These are phyloP conservation scores for Pachyrhizus erosus DNA, from an alignment of 306 rosid genomes.

Conservation along the genomic window DNA sequence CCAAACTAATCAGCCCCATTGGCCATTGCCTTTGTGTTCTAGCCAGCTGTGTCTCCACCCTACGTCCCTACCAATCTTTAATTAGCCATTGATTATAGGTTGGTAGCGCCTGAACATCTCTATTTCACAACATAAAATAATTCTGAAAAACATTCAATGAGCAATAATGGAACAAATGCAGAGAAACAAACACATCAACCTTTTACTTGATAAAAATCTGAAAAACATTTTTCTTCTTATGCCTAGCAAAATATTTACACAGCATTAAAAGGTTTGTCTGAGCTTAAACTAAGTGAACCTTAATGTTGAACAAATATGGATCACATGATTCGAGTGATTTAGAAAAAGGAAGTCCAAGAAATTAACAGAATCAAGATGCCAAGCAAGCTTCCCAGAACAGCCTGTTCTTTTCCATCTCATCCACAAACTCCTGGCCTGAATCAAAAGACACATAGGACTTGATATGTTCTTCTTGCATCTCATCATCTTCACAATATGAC, in stretches of 20 bases:
- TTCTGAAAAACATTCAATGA: not conserved
- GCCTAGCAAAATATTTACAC: not conserved
- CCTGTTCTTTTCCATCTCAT: conserved; percentile 84
- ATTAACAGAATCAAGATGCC: conserved; percentile 61
- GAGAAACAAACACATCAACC: not conserved
- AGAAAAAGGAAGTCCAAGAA: not conserved
- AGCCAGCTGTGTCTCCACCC: not conserved
- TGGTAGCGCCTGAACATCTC: too few relatives aligned
- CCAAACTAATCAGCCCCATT: too few relatives aligned
- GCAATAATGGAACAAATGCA: not conserved
- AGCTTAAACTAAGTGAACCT: not conserved
- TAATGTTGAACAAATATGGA: not conserved
- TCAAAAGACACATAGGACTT: conserved; percentile 63
- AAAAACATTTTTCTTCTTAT: not conserved
- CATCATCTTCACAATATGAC: conserved; percentile 46
- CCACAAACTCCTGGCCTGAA: conserved; percentile 58
- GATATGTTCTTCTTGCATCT: conserved; percentile 40
- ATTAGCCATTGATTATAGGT: too few relatives aligned
- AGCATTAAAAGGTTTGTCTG: not conserved
- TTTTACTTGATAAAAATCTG: not conserved
- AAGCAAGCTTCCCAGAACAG: conserved; percentile 93
- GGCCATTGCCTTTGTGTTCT: not conserved
- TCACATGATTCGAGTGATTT: not conserved
- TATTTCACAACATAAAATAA: not conserved
- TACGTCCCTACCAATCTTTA: too few relatives aligned